Evolutionary conservation across 768 basidiomycete genomes (phyloP), one percentile per base, ranked within the genome.

Genomic region (Boletus sp.): DNA sequence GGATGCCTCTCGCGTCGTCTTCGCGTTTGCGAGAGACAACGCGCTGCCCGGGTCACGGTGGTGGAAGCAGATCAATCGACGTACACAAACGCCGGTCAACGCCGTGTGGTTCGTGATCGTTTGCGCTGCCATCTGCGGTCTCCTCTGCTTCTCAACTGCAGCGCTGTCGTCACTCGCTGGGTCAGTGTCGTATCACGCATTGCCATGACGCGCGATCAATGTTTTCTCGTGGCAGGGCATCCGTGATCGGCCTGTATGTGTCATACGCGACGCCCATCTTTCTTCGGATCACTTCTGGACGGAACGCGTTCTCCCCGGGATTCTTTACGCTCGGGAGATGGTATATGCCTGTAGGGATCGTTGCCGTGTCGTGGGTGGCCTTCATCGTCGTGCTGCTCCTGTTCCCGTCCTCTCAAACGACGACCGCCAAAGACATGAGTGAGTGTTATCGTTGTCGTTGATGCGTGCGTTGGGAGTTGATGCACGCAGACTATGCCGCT

Each of bases 61-160:
- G 77, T 87, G 85, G 87, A 87, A 87, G 63, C 74, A 68, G 53
- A 79, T 89, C 52, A 85, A 85, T 58, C 65, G 54, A 8, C 65
- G 67, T 59, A 87, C 87, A 1, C 82, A 82, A 62, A 89, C 88
- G 8, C 87, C 87, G 0, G 86, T 89, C 12, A 83, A 89, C 58
- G 87, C 87, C 4, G 88, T 87, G 7, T 90, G 87, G 88, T 76
- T 89, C 46, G 87, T 89, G 29, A 85, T 89, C 72, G 67, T 70
- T 33, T 66, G 72, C 45, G 68, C 87, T 10, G 83, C 74, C 5
- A 60, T 89, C 35, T 84, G 82, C 50, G 87, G 87, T 10, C 69
- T 87, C 3, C 69, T 89, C 8, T 85, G 87, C 0, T 89, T 89
- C 68, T 87, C 84, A 4, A 66, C 66, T 39, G 76, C 87, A 1